Evolutionary conservation across 2,329 filamentous ascomycete species (phyloP).

Genomic region (Emmonsiellopsis sp.): DNA sequence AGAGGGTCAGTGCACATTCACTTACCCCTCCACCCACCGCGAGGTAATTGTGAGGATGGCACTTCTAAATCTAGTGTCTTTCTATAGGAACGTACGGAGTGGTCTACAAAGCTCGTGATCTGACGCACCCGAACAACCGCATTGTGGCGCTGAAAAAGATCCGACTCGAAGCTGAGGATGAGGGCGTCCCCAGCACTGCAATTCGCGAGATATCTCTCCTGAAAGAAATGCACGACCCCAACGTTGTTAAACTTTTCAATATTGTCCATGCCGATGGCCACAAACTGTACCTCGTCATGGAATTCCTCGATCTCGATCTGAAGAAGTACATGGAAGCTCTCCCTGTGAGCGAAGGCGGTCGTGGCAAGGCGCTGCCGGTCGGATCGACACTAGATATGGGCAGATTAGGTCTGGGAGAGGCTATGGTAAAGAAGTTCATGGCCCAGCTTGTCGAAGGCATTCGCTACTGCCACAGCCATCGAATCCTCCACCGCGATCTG

Average conservation of each 20-base stretch:
- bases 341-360: constrained; percentile 71
- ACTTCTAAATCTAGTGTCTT: background rate
- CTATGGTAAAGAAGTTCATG: constrained; percentile 90
- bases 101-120: constrained; percentile 87
- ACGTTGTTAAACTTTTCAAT: constrained; percentile 79
- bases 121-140: constrained; percentile 61
- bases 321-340: constrained; percentile 96
- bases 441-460: constrained; percentile 75
- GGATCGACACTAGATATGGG: constrained; percentile 56
- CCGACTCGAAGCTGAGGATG: constrained; percentile 86
- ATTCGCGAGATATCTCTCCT: constrained; percentile 90
- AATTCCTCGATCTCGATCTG: constrained; percentile 82
- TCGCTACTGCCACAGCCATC: constrained; percentile 79
- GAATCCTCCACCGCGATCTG: constrained; percentile 89
- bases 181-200: constrained; percentile 83
- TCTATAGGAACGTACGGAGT: constrained; percentile 78
- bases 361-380: constrained; percentile 75
- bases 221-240: constrained; percentile 88
- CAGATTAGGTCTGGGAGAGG: constrained; percentile 62
- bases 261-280: constrained; percentile 92
- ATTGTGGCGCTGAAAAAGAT: constrained; percentile 95
- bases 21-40: background rate
- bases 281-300: constrained; percentile 88
- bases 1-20: constrained; percentile 55
- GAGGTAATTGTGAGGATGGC: background rate